Percentiles rank a stretch among this genome's conserved stretches.
phyloP scores from a whole-genome alignment of 1,139 yeast genomes.

The Spathaspora sp. region DNA sequence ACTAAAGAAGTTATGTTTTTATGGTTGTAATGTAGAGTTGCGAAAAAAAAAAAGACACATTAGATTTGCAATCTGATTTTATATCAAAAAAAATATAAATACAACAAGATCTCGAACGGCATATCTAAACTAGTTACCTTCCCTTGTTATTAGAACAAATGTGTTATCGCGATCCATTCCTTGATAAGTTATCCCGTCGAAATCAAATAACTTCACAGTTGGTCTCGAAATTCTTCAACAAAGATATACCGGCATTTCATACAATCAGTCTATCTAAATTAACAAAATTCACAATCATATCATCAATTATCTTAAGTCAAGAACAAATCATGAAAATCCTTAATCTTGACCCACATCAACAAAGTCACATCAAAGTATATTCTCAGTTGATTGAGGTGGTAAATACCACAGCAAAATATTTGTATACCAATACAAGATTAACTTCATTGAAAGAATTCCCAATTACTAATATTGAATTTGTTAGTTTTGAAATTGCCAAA shows the following conservation, averaged over 20 bases:
- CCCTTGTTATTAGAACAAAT: background rate
- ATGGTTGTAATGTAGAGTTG: background rate
- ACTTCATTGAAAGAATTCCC: slow-evolving; percentile 18
- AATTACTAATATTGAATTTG: slow-evolving; percentile 20
- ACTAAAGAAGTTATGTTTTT: background rate
- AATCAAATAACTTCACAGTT: background rate
- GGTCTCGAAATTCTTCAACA: background rate
- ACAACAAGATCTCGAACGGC: background rate
- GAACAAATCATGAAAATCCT: slow-evolving; percentile 17
- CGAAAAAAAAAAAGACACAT: background rate
- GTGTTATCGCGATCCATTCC: background rate
- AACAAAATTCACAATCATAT: background rate
- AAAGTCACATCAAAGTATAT: slow-evolving; percentile 13
- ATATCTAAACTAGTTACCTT: background rate
- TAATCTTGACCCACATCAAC: slow-evolving; percentile 10
- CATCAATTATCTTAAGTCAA: slow-evolving; percentile 15
- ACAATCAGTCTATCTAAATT: background rate
- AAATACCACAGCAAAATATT: slow-evolving; percentile 11
- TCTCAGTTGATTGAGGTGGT: slow-evolving; percentile 12
- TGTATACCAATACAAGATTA: slow-evolving; percentile 10
- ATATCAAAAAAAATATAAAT: background rate
- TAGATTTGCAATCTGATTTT: background rate
- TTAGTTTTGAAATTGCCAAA: slow-evolving; percentile 22
- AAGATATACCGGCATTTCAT: background rate
- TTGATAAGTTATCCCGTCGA: background rate